phyloP scores from a whole-genome alignment of 2,329 filamentous ascomycete genomes.

The Penicillium fuscoglaucum region DNA sequence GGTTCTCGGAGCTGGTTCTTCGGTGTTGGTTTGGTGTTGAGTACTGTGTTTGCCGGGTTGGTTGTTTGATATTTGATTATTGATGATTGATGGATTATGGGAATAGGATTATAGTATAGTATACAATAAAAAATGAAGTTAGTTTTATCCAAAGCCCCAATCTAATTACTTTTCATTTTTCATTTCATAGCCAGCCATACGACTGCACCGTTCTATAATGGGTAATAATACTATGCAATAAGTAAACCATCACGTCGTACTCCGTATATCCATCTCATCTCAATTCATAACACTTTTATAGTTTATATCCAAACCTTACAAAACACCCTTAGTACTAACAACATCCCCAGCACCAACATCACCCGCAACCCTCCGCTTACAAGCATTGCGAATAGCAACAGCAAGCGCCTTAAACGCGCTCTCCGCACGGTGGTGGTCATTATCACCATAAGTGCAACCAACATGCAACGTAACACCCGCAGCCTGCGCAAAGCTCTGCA shows the following conservation, averaged over 20 bases:
- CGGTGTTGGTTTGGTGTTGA: not conserved
- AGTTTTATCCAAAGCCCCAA: not conserved
- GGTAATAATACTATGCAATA: not conserved
- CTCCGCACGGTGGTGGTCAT: slow-evolving; percentile 95
- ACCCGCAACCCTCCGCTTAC: slow-evolving; percentile 68
- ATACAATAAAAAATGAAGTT: not conserved
- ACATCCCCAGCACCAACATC: slow-evolving; percentile 88
- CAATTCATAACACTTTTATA: slow-evolving; percentile 4
- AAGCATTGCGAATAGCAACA: slow-evolving; percentile 78
- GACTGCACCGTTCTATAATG: not conserved
- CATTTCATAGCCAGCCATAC: not conserved
- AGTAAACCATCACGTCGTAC: not conserved
- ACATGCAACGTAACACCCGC: slow-evolving; percentile 93
- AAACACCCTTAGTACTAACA: slow-evolving; percentile 91
- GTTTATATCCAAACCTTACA: slow-evolving; percentile 46
- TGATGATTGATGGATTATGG: not conserved
- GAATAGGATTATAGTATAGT: not conserved
- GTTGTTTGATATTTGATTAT: not conserved
- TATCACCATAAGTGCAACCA: slow-evolving; percentile 83
- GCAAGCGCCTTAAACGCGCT: slow-evolving; percentile 96
- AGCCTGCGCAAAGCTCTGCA: slow-evolving; percentile 90
- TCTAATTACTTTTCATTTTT: not conserved
- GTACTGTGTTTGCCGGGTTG: not conserved
- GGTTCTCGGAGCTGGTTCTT: slow-evolving; percentile 14
- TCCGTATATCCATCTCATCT: slow-evolving; percentile 6